Conservation (phyloP, 1,284 basidiomycete species). For the Schizophyllum commune region DNA sequence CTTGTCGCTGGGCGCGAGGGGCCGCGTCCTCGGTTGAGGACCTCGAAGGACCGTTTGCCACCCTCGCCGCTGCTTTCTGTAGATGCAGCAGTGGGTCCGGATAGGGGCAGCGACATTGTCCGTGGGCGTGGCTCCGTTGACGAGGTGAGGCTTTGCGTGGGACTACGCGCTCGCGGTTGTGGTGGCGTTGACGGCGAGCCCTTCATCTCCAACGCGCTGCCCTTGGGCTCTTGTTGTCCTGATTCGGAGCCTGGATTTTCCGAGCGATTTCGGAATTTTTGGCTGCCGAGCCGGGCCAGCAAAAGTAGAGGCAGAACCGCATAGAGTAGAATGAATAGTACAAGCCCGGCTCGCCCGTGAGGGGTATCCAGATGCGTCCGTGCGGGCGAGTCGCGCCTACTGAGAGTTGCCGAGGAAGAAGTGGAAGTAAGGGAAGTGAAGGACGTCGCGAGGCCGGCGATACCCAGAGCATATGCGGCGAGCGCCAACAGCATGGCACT, state of each 20-base stretch:
- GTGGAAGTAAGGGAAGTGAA: conserved; percentile 47
- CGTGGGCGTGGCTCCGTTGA: conserved; percentile 36
- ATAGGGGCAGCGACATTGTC: conserved; percentile 47
- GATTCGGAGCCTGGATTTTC: not conserved
- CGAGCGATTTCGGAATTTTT: not conserved
- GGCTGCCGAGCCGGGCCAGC: not conserved
- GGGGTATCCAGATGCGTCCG: conserved; percentile 38
- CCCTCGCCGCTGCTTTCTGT: not conserved
- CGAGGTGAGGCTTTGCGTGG: conserved; percentile 34
- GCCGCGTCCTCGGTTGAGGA: conserved; percentile 52
- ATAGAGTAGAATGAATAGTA: conserved; percentile 55
- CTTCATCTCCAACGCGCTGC: not conserved
- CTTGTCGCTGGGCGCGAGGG: not conserved
- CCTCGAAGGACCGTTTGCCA: conserved; percentile 52
- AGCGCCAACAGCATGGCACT: conserved; percentile 31
- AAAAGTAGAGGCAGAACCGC: conserved; percentile 11
- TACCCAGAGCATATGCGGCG: conserved; percentile 50
- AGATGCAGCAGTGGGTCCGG: conserved; percentile 35
- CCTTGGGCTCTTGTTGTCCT: not conserved
- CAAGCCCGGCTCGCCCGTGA: conserved; percentile 57
- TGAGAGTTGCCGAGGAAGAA: conserved; percentile 9
- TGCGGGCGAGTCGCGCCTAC: conserved; percentile 13
- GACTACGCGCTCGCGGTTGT: conserved; percentile 27
- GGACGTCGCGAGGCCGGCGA: conserved; percentile 51
- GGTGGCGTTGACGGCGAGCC: not conserved